Evolutionary conservation across 169 alveolate genomes (phyloP).

Genomic region (Plasmodium adleri): DNA sequence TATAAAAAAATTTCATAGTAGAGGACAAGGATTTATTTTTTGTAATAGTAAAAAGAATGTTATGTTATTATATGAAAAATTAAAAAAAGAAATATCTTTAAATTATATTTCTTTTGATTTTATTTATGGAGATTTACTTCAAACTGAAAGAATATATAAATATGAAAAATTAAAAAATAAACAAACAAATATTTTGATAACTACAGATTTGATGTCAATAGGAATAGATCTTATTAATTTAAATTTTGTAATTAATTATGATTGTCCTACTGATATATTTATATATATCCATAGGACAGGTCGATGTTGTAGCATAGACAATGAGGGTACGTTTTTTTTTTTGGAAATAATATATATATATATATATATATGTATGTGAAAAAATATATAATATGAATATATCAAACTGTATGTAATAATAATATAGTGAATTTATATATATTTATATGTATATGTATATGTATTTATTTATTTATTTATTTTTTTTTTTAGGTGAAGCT

Average conservation of each 20-base stretch:
- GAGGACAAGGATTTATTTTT: constrained; percentile 96
- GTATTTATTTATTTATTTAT: constrained; percentile 17
- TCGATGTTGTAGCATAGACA: constrained; percentile 81
- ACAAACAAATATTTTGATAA: constrained; percentile 97
- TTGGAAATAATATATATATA: not conserved
- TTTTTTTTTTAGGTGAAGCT: constrained; percentile 42
- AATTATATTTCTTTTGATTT: constrained; percentile 86
- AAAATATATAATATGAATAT: not conserved
- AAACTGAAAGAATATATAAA: constrained; percentile 96
- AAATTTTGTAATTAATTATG: constrained; percentile 98
- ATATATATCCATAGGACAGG: constrained; percentile 96
- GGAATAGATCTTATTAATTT: constrained; percentile 99
- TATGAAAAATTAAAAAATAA: constrained; percentile 98
- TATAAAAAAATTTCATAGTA: constrained; percentile 1
- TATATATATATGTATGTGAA: not conserved
- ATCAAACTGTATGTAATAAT: not conserved
- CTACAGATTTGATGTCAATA: constrained; percentile 98
- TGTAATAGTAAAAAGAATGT: constrained; percentile 98
- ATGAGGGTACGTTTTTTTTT: constrained; percentile 46
- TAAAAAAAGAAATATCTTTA: constrained; percentile 88
- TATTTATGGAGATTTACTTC: constrained; percentile 99
- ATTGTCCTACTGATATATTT: constrained; percentile 96
- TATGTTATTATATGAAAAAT: constrained; percentile 93
- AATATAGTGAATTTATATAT: not conserved
- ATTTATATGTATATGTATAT: not conserved